Conservation (phyloP, 805 yeast species). For the Zygoascus bituminiphila region DNA sequence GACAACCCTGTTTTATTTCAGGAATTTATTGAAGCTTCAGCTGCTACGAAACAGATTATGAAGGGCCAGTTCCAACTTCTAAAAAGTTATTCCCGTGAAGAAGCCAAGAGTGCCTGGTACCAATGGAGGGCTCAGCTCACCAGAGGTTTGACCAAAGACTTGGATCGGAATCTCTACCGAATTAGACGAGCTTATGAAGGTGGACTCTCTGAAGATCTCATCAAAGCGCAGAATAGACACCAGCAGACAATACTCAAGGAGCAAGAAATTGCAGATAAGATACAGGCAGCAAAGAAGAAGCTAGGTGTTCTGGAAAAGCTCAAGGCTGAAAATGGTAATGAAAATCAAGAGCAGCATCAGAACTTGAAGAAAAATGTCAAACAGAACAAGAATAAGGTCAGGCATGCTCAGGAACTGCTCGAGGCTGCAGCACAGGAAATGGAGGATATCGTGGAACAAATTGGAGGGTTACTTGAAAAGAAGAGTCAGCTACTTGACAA, state of each 20-base stretch:
- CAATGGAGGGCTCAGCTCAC: conserved; percentile 51
- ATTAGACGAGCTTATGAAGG: neutral
- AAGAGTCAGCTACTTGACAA: neutral
- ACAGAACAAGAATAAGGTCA: neutral
- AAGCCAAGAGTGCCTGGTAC: conserved; percentile 52
- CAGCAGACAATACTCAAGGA: no score
- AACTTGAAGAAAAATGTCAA: neutral
- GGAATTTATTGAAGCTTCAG: conserved; percentile 38
- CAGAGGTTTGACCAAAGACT: conserved; percentile 35
- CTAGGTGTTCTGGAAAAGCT: neutral
- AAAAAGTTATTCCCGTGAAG: conserved; percentile 43
- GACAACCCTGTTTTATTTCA: conserved; percentile 44
- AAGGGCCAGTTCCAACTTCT: conserved; percentile 42
- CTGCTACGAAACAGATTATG: conserved; percentile 35
- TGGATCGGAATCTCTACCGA: conserved; percentile 16
- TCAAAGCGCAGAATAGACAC: neutral
- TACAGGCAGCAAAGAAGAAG: neutral
- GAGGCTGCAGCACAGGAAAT: neutral
- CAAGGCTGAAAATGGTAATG: no score
- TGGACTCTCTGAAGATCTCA: neutral
- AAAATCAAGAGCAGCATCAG: neutral
- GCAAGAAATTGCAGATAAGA: neutral
- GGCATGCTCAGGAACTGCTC: neutral
- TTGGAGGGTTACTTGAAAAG: neutral
- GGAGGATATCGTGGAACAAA: neutral